Conservation (phyloP, 129 eudicot genomes). For the sunflower (Helianthus annuus) region HanXRQr2.0-SUNRISE NC_035447.2:77368481-77368980, state of each 20-base stretch:
- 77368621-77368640: slow-evolving; percentile 86
- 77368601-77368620: slow-evolving; percentile 69
- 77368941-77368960: slow-evolving; percentile 59
- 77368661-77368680: slow-evolving; percentile 61
- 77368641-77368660: slow-evolving; percentile 69
- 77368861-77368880: slow-evolving; percentile 55
- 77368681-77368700: slow-evolving; percentile 75
- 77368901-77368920: slow-evolving; percentile 80
- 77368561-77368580: slow-evolving; percentile 94
- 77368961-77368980: slow-evolving; percentile 85
- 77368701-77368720: slow-evolving; percentile 74
- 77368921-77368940: slow-evolving; percentile 68
- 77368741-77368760: slow-evolving; percentile 58
- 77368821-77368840: slow-evolving; percentile 35
- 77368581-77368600: slow-evolving; percentile 80
- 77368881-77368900: slow-evolving; percentile 65
- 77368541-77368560: not conserved
- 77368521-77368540: slow-evolving; percentile 9
- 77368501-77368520: not conserved
- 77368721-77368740: slow-evolving; percentile 94
- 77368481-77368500: slow-evolving; percentile 16
- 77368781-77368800: slow-evolving; percentile 58
- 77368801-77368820: slow-evolving; percentile 43
- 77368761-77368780: slow-evolving; percentile 51
- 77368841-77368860: slow-evolving; percentile 36